Evolutionary conservation across 106 monocot genomes (phyloP), one percentile per base, ranked within the genome.

Genomic region (Narthecium ossifragum): DNA sequence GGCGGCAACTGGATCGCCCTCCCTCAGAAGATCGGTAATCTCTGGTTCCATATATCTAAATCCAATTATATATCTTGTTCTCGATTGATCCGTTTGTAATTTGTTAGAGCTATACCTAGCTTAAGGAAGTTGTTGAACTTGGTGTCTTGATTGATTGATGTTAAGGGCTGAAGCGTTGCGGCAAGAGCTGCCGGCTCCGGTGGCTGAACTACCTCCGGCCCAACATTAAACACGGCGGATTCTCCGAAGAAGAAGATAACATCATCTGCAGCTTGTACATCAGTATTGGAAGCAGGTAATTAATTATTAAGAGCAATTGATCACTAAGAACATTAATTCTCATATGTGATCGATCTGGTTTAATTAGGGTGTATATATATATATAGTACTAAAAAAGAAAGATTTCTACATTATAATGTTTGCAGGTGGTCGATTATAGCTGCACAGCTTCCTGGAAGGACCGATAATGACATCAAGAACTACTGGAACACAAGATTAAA

Each of bases 1-100:
- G 93, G 93, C 11, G 93, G 93, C 52, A 93, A 93, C 74, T 93
- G 93, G 93, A 93, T 93, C 28, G 82, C 93, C 32, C 82, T 93
- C 21, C 93, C 92, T 6, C 92, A 84, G 36, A 92, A 88, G 70
- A 88, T 92, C 9, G 92, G 92, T 92, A 84, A 18, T 20, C 34
- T 46, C 15, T 46, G n/a, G 12, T 46, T 10, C 10, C 10, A 6
- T 36, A 36, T 6, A 36, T 36, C 36, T 36, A 20, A 10, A 25
- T 22, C 24, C 5, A 51, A 4, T 14, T 24, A 51, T 30, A 23
- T 23, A 2, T 55, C n/a, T 55, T 31, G 31, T 34, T 34, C 18
- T 34, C 17, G 2, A 10, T 6, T 51, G 3, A 4, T 51, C n/a
- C n/a, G n/a, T n/a, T n/a, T 4, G 18, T 46, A 46, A 51, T 26